Evolutionary conservation across 495 filamentous ascomycete species (phyloP).

Genomic region (Chaetomidium leptoderma): DNA sequence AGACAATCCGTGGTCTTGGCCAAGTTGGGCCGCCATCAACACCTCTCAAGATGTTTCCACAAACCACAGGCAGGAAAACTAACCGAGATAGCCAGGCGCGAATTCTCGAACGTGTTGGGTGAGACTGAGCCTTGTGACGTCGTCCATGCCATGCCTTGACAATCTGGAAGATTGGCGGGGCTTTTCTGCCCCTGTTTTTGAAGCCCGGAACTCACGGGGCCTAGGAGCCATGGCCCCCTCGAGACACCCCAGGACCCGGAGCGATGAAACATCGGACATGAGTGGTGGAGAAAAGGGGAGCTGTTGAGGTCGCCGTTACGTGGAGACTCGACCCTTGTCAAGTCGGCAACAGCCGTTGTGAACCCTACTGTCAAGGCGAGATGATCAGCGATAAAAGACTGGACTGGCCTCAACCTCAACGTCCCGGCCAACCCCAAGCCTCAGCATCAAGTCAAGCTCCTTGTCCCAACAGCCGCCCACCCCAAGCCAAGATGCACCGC

Average conservation of each 20-base stretch:
- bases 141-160: not conserved
- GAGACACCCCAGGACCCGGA: not conserved
- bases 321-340: not conserved
- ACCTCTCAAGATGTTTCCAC: not conserved
- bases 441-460: not conserved
- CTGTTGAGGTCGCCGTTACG: not conserved
- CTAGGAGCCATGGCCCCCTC: too few species aligned
- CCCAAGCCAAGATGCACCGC: constrained; percentile 4
- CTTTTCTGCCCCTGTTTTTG: not conserved
- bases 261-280: constrained; percentile 7
- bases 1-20: not conserved
- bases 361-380: not conserved
- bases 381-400: not conserved
- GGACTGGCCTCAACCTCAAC: not conserved
- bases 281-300: constrained; percentile 13
- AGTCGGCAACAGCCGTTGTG: not conserved
- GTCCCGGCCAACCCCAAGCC: not conserved
- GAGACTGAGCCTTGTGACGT: not conserved
- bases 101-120: too few species aligned
- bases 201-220: not conserved
- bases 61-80: not conserved
- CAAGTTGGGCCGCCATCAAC: not conserved
- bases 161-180: not conserved
- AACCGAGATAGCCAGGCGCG: not conserved
- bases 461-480: not conserved